Percentiles rank a stretch among this genome's conserved stretches.
phyloP scores from a whole-genome alignment of 2,329 filamentous ascomycete species.

The Fusarium sambucinum region DNA sequence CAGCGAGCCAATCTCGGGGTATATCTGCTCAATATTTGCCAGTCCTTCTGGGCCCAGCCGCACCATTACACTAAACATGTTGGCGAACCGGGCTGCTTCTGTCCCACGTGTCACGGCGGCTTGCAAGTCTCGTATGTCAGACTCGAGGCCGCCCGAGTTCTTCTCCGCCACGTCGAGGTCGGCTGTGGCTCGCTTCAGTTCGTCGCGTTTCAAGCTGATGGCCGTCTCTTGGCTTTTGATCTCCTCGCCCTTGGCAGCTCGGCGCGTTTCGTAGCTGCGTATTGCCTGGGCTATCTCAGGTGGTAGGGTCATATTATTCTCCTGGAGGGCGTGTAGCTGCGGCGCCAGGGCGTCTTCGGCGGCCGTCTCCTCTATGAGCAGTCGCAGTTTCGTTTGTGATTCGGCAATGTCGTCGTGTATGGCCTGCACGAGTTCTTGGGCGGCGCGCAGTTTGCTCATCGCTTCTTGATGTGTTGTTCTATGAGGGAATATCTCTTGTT shows the following conservation, averaged over 20 bases:
- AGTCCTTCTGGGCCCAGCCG: slow-evolving; percentile 45
- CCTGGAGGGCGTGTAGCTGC: slow-evolving; percentile 46
- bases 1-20: slow-evolving; percentile 48
- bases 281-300: slow-evolving; percentile 48
- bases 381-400: slow-evolving; percentile 33
- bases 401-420: slow-evolving; percentile 42
- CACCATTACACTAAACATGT: slow-evolving; percentile 47
- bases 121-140: slow-evolving; percentile 45
- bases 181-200: slow-evolving; percentile 33
- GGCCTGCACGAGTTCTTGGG: slow-evolving; percentile 36
- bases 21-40: slow-evolving; percentile 47
- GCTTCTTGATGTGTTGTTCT: slow-evolving; percentile 46
- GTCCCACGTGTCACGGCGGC: slow-evolving; percentile 40
- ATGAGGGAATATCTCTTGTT: slow-evolving; percentile 48
- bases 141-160: slow-evolving; percentile 35
- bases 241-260: slow-evolving; percentile 46
- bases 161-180: slow-evolving; percentile 41
- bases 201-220: slow-evolving; percentile 38
- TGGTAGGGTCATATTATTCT: slow-evolving; percentile 46
- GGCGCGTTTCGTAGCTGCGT: slow-evolving; percentile 43
- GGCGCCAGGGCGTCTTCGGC: slow-evolving; percentile 45
- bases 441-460: slow-evolving; percentile 38
- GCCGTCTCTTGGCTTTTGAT: slow-evolving; percentile 43
- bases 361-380: slow-evolving; percentile 44
- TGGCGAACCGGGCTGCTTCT: slow-evolving; percentile 43